Base-by-base conservation (phyloP, 495 filamentous ascomycete species). In the Penicillium salamii region DNA sequence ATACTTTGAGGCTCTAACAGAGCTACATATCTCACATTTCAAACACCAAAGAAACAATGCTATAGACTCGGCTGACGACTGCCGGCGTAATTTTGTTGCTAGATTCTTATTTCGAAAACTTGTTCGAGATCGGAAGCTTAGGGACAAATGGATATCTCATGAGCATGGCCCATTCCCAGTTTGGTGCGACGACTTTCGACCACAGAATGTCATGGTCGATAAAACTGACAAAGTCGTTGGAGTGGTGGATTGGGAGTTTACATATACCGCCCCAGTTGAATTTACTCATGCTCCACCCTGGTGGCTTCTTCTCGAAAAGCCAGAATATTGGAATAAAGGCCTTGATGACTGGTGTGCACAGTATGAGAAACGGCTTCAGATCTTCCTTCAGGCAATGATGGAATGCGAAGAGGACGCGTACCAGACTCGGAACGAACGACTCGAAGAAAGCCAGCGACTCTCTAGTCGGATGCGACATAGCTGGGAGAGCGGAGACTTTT, bases 81-180 rank as follows among this genome's bases (percentile, higher is more conserved):
- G 61, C 40, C 58, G 67, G 23, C 64, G 63, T 31, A 74, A 68
- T 38, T 75, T 71, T 26, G 60, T 72, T 1, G 68, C 71, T 7
- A 64, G 72, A 37, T 61, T 59, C 14, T 46, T 73, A 1, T 70
- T 70, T 46, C 60, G 61, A 19, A 61, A 53, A 23, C 49, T 71
- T 11, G 62, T 58, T 11, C 52, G 53, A 3, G 57, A 66, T 19
- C 50, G 57, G 32, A 55, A 54, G 3, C 52, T 59, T 20, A 41
- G 35, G 1, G 7, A 46, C 11, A 21, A 18, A 14, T 41, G 38
- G 38, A 5, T 13, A 12, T 37, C 18, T 9, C 14, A 23, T 14
- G 50, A 62, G 5, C 41, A 37, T 12, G 63, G 58, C 3, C 54
- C 49, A 6, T 66, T 70, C 50, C 63, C 62, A 36, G 42, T 70